Base-by-base conservation (phyloP, 208 protist genomes). In the Crithidia sp. region DNA sequence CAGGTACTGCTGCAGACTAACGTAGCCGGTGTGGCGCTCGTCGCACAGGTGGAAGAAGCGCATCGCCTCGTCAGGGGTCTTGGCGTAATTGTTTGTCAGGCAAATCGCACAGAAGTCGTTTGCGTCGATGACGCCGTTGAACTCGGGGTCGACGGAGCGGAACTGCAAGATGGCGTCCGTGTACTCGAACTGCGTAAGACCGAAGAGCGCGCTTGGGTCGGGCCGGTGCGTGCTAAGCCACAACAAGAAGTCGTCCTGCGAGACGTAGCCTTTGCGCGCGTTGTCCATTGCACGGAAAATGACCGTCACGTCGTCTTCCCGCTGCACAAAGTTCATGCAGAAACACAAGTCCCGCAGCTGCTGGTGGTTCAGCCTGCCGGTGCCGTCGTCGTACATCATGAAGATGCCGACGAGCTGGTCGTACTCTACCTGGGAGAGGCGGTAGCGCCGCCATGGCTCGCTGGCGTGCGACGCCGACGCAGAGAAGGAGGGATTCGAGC, bases 131-230 rank as follows among this genome's bases (percentile, higher is more conserved):
- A 85, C 55, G 37, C 92, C 92, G 67, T 92, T 85, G 37, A 86
- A 83, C 45, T 95, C 82, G 28, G 47, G 70, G 73, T 96, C 89
- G 71, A 84, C 91, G 40, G 74, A 66, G 67, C 83, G 89, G 59
- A 95, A 95, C 67, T 96, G 90, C 74, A 96, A 84, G 82, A 96
- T 85, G 36, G 92, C 77, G 37, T 86, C 86, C 59, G 87, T 89
- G 83, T 96, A 96, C 62, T 96, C 82, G 6, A 81, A 67, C 60
- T 92, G 88, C 14, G 82, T 86, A 2, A 93, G 79, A 3, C 92
- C 89, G 49, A 93, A 95, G 14, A 94, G 83, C 7, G 81, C 65
- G 17, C 82, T 71, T 9, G 88, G 85, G 76, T 94, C 81, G 7
- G 92, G 90, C 55, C 81, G 83, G 80, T 94, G 87, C 45, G 86